Percentiles rank a stretch among this genome's conserved stretches.
These are phyloP conservation scores for Panaeolus papilionaceus DNA, from an alignment of 768 basidiomycete genomes.

Conservation along the genomic window DNA sequence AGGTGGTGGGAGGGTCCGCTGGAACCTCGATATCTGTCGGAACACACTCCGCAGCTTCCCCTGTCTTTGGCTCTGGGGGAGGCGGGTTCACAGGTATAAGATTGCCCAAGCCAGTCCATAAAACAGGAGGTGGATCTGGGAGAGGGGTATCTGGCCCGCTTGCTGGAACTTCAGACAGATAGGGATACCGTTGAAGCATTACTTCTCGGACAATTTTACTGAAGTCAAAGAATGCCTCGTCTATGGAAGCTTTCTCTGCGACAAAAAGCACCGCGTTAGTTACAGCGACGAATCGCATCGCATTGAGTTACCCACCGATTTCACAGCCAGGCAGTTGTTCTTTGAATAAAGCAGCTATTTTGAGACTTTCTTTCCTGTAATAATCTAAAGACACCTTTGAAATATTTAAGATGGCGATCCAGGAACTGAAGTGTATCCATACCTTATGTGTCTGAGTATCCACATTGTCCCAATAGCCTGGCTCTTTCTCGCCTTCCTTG, in stretches of 20 bases:
- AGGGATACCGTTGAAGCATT: conserved; percentile 76
- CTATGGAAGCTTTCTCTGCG: conserved; percentile 95
- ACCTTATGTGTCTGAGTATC: conserved; percentile 95
- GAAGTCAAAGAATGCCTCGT: conserved; percentile 96
- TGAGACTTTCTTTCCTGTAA: conserved; percentile 89
- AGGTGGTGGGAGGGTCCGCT: conserved; percentile 56
- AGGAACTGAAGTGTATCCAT: conserved; percentile 15
- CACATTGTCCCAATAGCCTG: conserved; percentile 91
- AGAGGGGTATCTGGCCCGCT: conserved; percentile 81
- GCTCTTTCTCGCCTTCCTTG: conserved; percentile 84
- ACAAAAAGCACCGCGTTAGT: conserved; percentile 14
- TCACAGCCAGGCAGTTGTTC: conserved; percentile 80
- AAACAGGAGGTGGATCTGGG: conserved; percentile 70
- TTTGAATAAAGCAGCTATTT: conserved; percentile 85
- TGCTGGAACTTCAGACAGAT: conserved; percentile 72
- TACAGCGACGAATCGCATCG: neutral
- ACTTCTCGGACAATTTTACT: conserved; percentile 79
- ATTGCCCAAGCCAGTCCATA: conserved; percentile 66
- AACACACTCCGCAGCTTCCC: neutral
- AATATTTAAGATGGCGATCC: neutral
- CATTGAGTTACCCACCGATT: conserved; percentile 59
- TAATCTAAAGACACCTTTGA: conserved; percentile 88
- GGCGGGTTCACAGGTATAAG: conserved; percentile 61
- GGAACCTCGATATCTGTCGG: neutral
- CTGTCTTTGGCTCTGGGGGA: conserved; percentile 25